Percentiles rank a stretch among this genome's conserved stretches.
phyloP scores from a whole-genome alignment of 2,329 filamentous ascomycete species.

The Penicillium oxalicum region DNA sequence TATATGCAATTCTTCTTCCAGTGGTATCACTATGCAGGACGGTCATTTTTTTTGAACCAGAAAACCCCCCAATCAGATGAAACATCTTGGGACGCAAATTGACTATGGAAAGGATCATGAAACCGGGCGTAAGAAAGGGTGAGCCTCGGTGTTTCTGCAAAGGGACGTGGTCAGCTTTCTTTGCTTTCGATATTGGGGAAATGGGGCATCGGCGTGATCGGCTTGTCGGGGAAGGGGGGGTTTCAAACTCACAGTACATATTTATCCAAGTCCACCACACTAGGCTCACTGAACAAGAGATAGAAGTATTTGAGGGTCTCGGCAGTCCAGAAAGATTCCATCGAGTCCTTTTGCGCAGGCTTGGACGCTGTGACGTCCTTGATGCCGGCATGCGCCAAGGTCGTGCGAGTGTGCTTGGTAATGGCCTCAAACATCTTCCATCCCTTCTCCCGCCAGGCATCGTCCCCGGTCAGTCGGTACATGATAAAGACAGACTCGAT shows the following conservation, averaged over 20 bases:
- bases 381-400: conserved; percentile 60
- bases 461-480: conserved; percentile 65
- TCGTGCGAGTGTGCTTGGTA: conserved; percentile 54
- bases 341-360: conserved; percentile 50
- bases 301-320: conserved; percentile 47
- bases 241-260: conserved; percentile 40
- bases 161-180: conserved; percentile 2
- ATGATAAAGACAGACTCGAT: conserved; percentile 77
- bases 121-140: conserved; percentile 34
- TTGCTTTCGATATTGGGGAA: neutral
- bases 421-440: conserved; percentile 69
- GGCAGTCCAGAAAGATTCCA: conserved; percentile 70
- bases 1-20: neutral
- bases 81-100: neutral
- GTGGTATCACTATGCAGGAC: neutral
- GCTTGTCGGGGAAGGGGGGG: neutral
- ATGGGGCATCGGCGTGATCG: no score
- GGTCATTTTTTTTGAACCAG: conserved; percentile 7
- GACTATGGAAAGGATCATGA: conserved; percentile 11
- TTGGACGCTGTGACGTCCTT: conserved; percentile 55
- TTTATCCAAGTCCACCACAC: conserved; percentile 41
- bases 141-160: conserved; percentile 37
- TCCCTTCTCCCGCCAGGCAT: conserved; percentile 59
- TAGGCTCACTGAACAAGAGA: conserved; percentile 42
- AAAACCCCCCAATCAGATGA: neutral